These are phyloP conservation scores for Coemansia sp. DNA, from an alignment of 192 early-diverging fungal species.

Conservation along the genomic window DNA sequence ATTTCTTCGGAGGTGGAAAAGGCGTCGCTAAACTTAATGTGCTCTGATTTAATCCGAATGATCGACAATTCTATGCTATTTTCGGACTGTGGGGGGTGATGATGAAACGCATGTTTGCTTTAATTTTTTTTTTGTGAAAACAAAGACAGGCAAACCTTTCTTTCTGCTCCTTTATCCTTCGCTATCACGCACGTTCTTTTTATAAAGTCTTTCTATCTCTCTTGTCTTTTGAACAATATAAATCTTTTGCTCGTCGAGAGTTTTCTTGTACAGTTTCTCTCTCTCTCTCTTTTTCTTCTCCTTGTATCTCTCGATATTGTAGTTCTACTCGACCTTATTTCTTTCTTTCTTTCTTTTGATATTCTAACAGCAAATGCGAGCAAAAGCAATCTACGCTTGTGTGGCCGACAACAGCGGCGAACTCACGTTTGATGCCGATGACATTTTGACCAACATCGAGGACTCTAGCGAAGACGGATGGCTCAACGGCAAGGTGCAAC, in stretches of 20 bases:
- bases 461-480: slow-evolving; percentile 41
- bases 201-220: neutral
- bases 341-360: neutral
- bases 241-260: neutral
- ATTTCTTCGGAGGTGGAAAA: no score
- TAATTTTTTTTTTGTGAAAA: neutral
- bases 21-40: no score
- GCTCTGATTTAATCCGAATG: neutral
- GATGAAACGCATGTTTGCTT: neutral
- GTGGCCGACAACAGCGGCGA: slow-evolving; percentile 46
- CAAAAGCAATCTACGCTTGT: slow-evolving; percentile 46
- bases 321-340: neutral
- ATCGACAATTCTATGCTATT: neutral
- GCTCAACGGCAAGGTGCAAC: slow-evolving; percentile 31
- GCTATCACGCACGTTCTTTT: neutral
- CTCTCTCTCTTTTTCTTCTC: slow-evolving; percentile 8
- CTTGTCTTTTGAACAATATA: neutral
- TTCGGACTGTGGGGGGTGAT: no score
- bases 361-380: slow-evolving; percentile 21
- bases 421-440: slow-evolving; percentile 36
- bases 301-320: slow-evolving; percentile 8
- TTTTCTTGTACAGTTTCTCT: neutral
- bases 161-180: neutral
- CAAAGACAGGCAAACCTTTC: neutral
- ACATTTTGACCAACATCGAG: slow-evolving; percentile 16